phyloP scores from a whole-genome alignment of 2,329 filamentous ascomycete genomes.

The Chrysoporthe puriensis region DNA sequence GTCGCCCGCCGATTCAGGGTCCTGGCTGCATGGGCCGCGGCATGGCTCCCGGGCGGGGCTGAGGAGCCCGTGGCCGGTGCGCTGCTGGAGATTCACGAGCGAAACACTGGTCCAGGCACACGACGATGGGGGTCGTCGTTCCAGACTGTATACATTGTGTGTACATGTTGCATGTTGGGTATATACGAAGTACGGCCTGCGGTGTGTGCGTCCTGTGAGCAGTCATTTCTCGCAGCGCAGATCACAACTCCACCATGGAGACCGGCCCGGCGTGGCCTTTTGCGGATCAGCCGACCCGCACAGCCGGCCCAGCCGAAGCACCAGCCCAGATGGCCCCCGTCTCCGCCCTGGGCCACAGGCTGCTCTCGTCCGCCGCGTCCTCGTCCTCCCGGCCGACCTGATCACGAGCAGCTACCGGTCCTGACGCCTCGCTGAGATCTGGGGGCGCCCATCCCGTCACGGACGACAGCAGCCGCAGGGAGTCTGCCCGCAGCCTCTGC shows the following conservation, averaged over 20 bases:
- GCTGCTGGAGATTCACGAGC: not conserved
- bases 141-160: not conserved
- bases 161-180: not conserved
- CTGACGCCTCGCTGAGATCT: not conserved
- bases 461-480: not conserved
- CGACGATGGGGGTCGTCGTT: not conserved
- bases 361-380: not conserved
- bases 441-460: not conserved
- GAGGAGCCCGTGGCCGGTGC: not conserved
- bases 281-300: not conserved
- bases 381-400: not conserved
- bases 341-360: constrained; percentile 14
- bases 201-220: not conserved
- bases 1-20: constrained; percentile 2
- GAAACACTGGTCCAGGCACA: not conserved
- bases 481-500: not conserved
- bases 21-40: not conserved
- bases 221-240: not conserved
- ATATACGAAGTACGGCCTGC: not conserved
- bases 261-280: not conserved
- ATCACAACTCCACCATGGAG: not conserved
- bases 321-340: not conserved
- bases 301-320: not conserved
- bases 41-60: not conserved
- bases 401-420: not conserved